Conservation (phyloP, 768 basidiomycete genomes). For the Amanita polypyramis region DNA sequence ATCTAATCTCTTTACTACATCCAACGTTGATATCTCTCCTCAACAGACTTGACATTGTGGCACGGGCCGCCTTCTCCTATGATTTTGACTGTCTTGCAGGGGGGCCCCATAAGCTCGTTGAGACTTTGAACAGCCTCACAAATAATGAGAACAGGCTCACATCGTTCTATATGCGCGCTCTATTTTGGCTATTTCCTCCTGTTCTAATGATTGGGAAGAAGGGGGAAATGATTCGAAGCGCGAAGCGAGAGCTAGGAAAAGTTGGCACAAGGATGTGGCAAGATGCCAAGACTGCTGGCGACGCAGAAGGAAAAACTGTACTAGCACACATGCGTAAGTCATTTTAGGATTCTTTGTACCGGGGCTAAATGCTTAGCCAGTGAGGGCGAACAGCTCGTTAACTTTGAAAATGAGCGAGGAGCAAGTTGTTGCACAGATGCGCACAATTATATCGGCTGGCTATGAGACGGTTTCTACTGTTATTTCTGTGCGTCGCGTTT, state of each 20-base stretch:
- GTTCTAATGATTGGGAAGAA: slow-evolving; percentile 47
- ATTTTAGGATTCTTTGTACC: neutral
- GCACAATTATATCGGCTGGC: slow-evolving; percentile 54
- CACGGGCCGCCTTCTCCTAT: slow-evolving; percentile 51
- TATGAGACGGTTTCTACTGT: slow-evolving; percentile 41
- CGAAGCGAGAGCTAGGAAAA: slow-evolving; percentile 42
- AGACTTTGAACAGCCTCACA: slow-evolving; percentile 48
- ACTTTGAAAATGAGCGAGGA: slow-evolving; percentile 34
- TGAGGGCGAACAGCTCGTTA: slow-evolving; percentile 32
- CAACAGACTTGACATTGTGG: slow-evolving; percentile 47
- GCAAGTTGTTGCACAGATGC: slow-evolving; percentile 48
- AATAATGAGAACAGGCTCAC: slow-evolving; percentile 47
- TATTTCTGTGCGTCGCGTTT: slow-evolving; percentile 24
- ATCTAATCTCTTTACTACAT: neutral
- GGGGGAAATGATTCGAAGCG: slow-evolving; percentile 43
- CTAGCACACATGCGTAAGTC: slow-evolving; percentile 47
- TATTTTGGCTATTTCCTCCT: slow-evolving; percentile 51
- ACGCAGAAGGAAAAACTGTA: slow-evolving; percentile 34
- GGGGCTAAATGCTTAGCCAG: slow-evolving; percentile 11
- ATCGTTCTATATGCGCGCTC: slow-evolving; percentile 54
- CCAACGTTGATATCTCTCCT: neutral
- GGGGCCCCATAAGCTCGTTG: slow-evolving; percentile 34
- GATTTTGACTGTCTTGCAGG: slow-evolving; percentile 49
- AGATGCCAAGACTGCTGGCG: slow-evolving; percentile 37
- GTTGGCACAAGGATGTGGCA: slow-evolving; percentile 43